These are phyloP conservation scores for Aspergillus conjunctus DNA, from an alignment of 495 filamentous ascomycete genomes.

Conservation along the genomic window DNA sequence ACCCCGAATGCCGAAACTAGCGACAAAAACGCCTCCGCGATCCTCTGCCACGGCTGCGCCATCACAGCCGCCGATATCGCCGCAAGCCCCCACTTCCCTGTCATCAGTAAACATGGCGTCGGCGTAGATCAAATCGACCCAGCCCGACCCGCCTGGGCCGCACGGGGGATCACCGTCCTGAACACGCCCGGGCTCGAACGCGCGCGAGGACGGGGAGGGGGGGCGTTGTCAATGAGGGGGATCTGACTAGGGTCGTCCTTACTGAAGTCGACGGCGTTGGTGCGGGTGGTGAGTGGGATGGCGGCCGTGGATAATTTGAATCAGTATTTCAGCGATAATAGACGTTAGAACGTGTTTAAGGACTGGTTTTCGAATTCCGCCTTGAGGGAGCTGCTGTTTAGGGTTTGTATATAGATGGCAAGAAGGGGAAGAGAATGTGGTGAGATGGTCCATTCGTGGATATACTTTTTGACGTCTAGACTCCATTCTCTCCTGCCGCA, in stretches of 20 bases:
- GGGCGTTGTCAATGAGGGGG: conserved; percentile 58
- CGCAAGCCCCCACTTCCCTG: conserved; percentile 31
- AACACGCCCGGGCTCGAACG: conserved; percentile 54
- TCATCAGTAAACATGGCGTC: conserved; percentile 47
- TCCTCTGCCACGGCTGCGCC: conserved; percentile 30
- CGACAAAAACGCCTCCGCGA: conserved; percentile 26
- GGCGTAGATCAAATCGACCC: conserved; percentile 58
- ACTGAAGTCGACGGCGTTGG: conserved; percentile 32
- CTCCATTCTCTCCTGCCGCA: too few species aligned
- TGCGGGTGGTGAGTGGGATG: conserved; percentile 30
- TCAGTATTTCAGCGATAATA: conserved; percentile 25
- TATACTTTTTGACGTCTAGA: too few species aligned
- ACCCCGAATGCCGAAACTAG: conserved; percentile 29
- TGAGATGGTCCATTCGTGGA: too few species aligned
- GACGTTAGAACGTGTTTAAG: too few species aligned
- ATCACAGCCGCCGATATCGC: conserved; percentile 33
- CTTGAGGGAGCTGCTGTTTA: too few species aligned
- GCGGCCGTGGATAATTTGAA: conserved; percentile 33
- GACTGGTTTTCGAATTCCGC: too few species aligned
- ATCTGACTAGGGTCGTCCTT: conserved; percentile 50
- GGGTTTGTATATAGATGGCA: too few species aligned
- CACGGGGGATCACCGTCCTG: conserved; percentile 48
- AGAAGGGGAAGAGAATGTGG: too few species aligned
- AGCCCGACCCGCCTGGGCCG: conserved; percentile 47
- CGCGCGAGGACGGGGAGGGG: conserved; percentile 48